Evolutionary conservation across 1,284 basidiomycete genomes (phyloP), one percentile per base, ranked within the genome.

Genomic region (Ganoderma lingzhi): DNA sequence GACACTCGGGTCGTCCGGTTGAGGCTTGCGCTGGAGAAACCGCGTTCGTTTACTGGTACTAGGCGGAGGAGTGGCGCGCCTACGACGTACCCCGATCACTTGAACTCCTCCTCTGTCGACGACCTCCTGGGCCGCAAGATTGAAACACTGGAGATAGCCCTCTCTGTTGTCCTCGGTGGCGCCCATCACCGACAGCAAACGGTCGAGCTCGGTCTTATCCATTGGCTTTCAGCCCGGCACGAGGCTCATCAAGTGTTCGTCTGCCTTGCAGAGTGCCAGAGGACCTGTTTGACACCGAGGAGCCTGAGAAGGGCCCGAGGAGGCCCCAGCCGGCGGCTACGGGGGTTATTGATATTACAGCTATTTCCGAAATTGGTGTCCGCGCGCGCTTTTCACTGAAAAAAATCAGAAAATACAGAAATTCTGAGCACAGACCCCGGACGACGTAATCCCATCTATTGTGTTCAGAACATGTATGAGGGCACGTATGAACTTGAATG

Each of bases 1-100:
- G 9, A 62, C 35, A 44, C 48, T 32, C 39, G 8, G 28, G 58
- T 65, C 67, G 37, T 17, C 63, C 5, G 23, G 48, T 17, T 37
- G 37, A 0, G 63, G 67, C 37, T 68, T 65, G 12, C 3, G 6
- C 67, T 65, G 23, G 19, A 9, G 39, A 41, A 9, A 30, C 45
- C 4, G 9, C 17, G 9, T 30, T 58, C 2, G 10, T 41, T 41
- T 41, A 41, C 12, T 41, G 39, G 39, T 41, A 41, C 39, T 14
- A 41, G 8, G 39, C 39, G 39, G 39, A 41, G 39, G 39, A 12
- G 39, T 8, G 8, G 39, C 12, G 9, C 39, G 39, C 12, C 39
- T 2, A 35, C 5, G 39, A 45, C 44, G 44, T 45, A 45, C 44
- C 44, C 14, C 44, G 44, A 19, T 45, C 9, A 45, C 44, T 19